phyloP scores from a whole-genome alignment of 108 stramenopile species.

The Aurantiochytrium sp. region DNA sequence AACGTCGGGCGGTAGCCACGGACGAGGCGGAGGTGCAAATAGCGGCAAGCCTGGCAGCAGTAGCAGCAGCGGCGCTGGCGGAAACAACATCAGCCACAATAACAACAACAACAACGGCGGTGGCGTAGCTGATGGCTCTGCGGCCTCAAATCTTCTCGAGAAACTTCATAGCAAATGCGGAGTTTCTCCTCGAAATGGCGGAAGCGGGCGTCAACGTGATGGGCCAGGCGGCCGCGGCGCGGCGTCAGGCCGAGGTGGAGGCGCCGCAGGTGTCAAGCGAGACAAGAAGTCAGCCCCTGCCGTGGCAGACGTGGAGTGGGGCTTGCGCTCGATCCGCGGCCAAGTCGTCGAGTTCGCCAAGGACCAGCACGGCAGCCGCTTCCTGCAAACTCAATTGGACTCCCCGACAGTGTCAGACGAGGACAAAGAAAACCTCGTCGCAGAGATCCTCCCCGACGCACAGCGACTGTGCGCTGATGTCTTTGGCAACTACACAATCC shows the following conservation, averaged over 20 bases:
- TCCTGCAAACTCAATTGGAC: conserved; percentile 88
- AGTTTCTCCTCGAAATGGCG: not conserved
- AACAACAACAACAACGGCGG: too few species aligned
- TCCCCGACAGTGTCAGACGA: conserved; percentile 47
- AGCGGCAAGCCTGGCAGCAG: too few species aligned
- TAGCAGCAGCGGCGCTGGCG: too few species aligned
- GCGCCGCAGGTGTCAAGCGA: not conserved
- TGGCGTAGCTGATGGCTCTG: too few species aligned
- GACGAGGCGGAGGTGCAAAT: too few species aligned
- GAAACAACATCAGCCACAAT: too few species aligned
- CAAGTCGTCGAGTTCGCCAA: conserved; percentile 83
- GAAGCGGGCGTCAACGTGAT: not conserved
- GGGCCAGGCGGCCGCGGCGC: not conserved
- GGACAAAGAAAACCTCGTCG: conserved; percentile 62
- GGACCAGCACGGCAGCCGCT: conserved; percentile 95
- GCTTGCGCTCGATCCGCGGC: conserved; percentile 27
- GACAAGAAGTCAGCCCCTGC: not conserved
- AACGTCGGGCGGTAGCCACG: too few species aligned
- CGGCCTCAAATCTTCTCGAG: not conserved
- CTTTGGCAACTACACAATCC: conserved; percentile 64
- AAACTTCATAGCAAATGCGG: not conserved
- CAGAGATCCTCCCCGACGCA: conserved; percentile 71
- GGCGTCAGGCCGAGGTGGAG: not conserved
- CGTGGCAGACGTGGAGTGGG: not conserved
- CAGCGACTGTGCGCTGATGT: conserved; percentile 69